phyloP scores from a whole-genome alignment of 2,329 filamentous ascomycete genomes.

The Sporothrix variecibatus region DNA sequence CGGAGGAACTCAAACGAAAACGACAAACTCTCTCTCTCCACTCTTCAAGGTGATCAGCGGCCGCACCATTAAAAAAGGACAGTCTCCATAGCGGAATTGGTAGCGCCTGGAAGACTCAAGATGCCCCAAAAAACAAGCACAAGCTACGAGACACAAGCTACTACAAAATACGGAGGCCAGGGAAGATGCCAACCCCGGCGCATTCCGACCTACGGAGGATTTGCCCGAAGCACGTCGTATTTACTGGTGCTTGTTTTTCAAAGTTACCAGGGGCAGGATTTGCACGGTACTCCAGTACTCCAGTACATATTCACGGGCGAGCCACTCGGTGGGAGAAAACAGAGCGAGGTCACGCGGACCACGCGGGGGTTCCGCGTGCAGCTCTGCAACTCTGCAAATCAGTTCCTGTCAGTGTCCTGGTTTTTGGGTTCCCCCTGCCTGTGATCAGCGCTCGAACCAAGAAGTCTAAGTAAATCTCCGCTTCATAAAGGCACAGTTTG shows the following conservation, averaged over 20 bases:
- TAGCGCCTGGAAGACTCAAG: background rate
- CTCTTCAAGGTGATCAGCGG: background rate
- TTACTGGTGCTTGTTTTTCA: background rate
- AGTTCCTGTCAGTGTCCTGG: background rate
- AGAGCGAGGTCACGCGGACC: background rate
- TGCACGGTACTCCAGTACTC: too few species aligned
- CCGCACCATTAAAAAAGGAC: background rate
- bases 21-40: background rate
- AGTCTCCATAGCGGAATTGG: constrained; percentile 9
- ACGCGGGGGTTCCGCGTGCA: background rate
- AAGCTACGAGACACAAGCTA: background rate
- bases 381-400: background rate
- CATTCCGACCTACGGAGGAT: background rate
- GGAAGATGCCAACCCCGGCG: background rate
- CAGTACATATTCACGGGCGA: too few species aligned
- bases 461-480: background rate
- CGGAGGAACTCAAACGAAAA: background rate
- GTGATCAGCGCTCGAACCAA: background rate
- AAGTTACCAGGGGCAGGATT: too few species aligned
- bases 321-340: background rate
- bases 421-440: background rate
- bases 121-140: background rate
- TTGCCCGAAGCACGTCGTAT: background rate
- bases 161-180: background rate
- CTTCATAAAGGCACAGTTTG: background rate